Conservation (phyloP, 495 filamentous ascomycete genomes). For the Penicillium antarcticum region DNA sequence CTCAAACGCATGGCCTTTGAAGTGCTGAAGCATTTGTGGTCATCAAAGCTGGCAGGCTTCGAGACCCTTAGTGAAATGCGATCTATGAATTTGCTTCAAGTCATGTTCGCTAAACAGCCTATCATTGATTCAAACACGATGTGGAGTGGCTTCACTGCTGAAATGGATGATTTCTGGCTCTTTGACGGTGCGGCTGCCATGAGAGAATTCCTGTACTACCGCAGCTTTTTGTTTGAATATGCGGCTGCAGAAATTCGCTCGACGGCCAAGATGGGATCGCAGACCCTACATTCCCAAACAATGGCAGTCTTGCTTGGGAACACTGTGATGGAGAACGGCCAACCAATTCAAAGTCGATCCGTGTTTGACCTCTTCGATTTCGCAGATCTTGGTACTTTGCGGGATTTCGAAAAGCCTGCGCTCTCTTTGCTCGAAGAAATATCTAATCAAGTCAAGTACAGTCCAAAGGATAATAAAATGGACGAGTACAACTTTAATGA, state of each 20-base stretch:
- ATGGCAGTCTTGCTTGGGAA: constrained; percentile 76
- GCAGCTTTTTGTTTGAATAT: constrained; percentile 77
- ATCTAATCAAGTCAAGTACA: constrained; percentile 57
- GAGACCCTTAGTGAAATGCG: constrained; percentile 76
- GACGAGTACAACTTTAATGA: constrained; percentile 55
- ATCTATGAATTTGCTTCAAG: constrained; percentile 67
- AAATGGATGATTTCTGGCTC: constrained; percentile 60
- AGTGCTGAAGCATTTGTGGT: constrained; percentile 77
- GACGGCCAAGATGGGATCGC: constrained; percentile 64
- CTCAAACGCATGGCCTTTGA: constrained; percentile 74
- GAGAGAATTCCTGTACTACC: constrained; percentile 68
- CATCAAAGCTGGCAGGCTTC: constrained; percentile 71
- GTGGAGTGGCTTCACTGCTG: constrained; percentile 64
- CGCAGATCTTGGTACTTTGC: constrained; percentile 62
- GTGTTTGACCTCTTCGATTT: constrained; percentile 96
- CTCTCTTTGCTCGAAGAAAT: constrained; percentile 57
- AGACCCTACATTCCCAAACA: constrained; percentile 72
- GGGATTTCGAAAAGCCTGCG: constrained; percentile 43
- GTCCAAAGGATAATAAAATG: constrained; percentile 36
- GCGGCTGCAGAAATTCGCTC: constrained; percentile 77
- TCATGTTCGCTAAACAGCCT: constrained; percentile 61
- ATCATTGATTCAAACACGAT: constrained; percentile 57
- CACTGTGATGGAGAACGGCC: constrained; percentile 59
- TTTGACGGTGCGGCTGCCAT: constrained; percentile 60
- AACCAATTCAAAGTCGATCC: constrained; percentile 60